Percentiles rank a stretch among this genome's conserved stretches.
Evolutionary conservation across 305 asterid genomes (phyloP).

Genomic region (Fraxinus sp.): DNA sequence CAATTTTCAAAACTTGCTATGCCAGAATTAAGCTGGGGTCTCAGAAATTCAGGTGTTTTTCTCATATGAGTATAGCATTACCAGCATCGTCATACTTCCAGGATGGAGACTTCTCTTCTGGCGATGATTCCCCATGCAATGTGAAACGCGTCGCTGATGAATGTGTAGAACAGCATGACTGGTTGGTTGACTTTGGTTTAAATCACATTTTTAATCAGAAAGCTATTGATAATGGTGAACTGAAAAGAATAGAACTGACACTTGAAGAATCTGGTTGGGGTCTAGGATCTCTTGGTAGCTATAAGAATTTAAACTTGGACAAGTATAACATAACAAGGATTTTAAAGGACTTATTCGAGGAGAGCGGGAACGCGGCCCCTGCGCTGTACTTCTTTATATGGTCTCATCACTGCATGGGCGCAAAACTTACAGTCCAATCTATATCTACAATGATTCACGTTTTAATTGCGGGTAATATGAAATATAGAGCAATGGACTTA

Average conservation of each 20-base stretch:
- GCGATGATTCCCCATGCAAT: not conserved
- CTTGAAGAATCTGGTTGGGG: slow-evolving; percentile 22
- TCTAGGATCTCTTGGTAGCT: slow-evolving; percentile 17
- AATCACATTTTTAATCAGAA: not conserved
- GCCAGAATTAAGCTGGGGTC: not conserved
- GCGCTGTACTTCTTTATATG: slow-evolving; percentile 25
- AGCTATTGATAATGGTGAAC: not conserved
- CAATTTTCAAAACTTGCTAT: slow-evolving; percentile 2
- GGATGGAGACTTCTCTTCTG: not conserved
- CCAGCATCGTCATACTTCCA: not conserved
- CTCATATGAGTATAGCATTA: not conserved
- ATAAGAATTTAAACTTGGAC: slow-evolving; percentile 7
- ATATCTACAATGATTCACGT: slow-evolving; percentile 24
- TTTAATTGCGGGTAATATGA: slow-evolving; percentile 27
- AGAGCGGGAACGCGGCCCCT: slow-evolving; percentile 22
- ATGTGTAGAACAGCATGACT: not conserved
- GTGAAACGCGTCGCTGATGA: not conserved
- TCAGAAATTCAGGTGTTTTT: not conserved
- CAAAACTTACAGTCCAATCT: slow-evolving; percentile 15
- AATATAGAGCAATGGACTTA: slow-evolving; percentile 26
- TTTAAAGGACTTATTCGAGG: slow-evolving; percentile 19
- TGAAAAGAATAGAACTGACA: slow-evolving; percentile 13
- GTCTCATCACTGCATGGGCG: slow-evolving; percentile 8
- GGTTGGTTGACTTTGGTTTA: not conserved
- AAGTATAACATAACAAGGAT: slow-evolving; percentile 9